These are phyloP conservation scores for Phytophthora citrophthora DNA, from an alignment of 352 stramenopile genomes.

Conservation along the genomic window DNA sequence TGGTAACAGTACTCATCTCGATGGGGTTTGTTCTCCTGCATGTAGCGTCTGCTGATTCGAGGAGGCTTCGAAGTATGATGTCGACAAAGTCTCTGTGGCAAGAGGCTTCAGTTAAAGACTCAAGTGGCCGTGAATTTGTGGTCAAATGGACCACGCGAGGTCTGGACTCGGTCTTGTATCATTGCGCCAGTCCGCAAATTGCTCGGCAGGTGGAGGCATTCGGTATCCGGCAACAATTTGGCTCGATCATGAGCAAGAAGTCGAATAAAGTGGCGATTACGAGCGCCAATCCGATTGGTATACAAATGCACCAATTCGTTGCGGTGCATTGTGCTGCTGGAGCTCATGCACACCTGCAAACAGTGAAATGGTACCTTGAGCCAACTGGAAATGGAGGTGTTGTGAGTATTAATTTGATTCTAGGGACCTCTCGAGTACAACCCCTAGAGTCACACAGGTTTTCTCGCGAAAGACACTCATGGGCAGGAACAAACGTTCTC, in stretches of 20 bases:
- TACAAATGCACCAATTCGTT: slow-evolving; percentile 26
- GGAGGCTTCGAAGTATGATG: slow-evolving; percentile 6
- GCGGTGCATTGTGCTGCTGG: slow-evolving; percentile 22
- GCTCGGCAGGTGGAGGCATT: slow-evolving; percentile 22
- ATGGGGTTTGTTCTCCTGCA: slow-evolving; percentile 27
- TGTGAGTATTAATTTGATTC: slow-evolving; percentile 4
- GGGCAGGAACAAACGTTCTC: slow-evolving; percentile 1
- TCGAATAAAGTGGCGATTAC: slow-evolving; percentile 3
- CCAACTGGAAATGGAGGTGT: slow-evolving; percentile 5
- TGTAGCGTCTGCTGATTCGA: neutral
- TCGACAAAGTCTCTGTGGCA: slow-evolving; percentile 14
- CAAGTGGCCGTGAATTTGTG: slow-evolving; percentile 18
- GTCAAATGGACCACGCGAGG: slow-evolving; percentile 29
- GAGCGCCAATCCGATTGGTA: neutral
- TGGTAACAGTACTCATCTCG: slow-evolving; percentile 25
- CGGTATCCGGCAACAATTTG: slow-evolving; percentile 10
- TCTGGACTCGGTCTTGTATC: slow-evolving; percentile 21
- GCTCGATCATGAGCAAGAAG: slow-evolving; percentile 9
- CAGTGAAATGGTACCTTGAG: slow-evolving; percentile 21
- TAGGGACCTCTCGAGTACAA: slow-evolving; percentile 1
- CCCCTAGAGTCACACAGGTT: neutral
- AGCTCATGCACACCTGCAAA: slow-evolving; percentile 16
- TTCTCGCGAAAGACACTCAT: neutral
- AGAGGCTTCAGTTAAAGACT: slow-evolving; percentile 1
- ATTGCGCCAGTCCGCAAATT: slow-evolving; percentile 31